Base-by-base conservation (phyloP, 306 rosid species). In the Vigna mungo region DNA sequence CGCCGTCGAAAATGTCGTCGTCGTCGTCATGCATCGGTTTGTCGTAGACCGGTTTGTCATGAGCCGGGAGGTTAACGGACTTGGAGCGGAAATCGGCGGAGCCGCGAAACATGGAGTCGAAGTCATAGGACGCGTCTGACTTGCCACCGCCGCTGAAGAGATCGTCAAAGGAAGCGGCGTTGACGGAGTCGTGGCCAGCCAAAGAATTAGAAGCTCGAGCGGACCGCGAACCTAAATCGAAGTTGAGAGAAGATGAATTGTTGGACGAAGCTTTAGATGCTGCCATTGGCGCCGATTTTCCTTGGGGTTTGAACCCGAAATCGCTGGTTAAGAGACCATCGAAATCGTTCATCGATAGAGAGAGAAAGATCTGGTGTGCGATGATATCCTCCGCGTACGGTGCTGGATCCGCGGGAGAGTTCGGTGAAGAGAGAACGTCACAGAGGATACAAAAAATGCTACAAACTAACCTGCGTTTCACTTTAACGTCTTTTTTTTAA, bases 251-350 rank as follows among this genome's bases (percentile, higher is more conserved):
- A 3, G 77, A 73, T 59, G 78, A 56, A 11, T 74, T 62, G 16
- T 70, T 72, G 15, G 92, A 80, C 5, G 89, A 76, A 43, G 69
- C 80, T 68, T 89, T 89, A 16, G 98, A 84, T 12, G 89, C 74
- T 6, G 91, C 84, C 86, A 95, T 90, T 79, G 99, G 94, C 4
- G 87, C 86, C 46, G 94, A 78, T 76, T 92, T 92, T 9, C 89
- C 93, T 3, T 91, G 96, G 13, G 90, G 89, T 75, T 95, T 95
- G 82, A 91, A 85, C 41, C 94, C 96, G 78, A 72, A 92, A 70
- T 95, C 96, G 48, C 87, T 64, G 23, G 87, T 81, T 77, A 95
- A 79, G 74, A 95, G 96, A 59, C 96, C 97, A 67, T 93, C 92
- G 85, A 92, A 89, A 83, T 92, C 90, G 88, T 88, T 91, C 99